phyloP scores from a whole-genome alignment of 495 filamentous ascomycete genomes.

The Oleoguttula mirabilis region DNA sequence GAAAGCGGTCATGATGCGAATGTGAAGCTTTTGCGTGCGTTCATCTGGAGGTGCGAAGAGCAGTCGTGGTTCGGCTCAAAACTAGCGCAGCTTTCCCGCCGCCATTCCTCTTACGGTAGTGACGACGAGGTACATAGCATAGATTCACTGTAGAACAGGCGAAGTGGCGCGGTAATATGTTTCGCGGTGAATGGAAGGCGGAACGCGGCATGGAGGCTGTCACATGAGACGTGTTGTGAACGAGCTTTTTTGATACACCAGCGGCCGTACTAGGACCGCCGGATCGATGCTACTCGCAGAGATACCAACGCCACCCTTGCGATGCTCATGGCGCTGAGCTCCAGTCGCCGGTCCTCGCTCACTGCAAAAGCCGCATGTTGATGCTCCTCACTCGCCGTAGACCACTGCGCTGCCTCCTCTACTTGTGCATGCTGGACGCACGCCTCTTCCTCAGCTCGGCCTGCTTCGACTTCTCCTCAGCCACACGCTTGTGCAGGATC shows the following conservation, averaged over 20 bases:
- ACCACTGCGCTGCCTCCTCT: conserved; percentile 29
- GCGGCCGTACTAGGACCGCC: not conserved
- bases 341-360: conserved; percentile 4
- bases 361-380: not conserved
- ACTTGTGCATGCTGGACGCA: conserved; percentile 92
- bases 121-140: too few species aligned
- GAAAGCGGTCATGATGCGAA: conserved; percentile 1
- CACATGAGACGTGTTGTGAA: too few species aligned
- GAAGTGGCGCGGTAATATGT: too few species aligned
- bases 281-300: not conserved
- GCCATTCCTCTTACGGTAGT: not conserved
- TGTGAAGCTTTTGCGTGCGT: not conserved
- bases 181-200: too few species aligned
- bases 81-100: not conserved
- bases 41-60: not conserved
- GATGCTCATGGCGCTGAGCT: conserved; percentile 8
- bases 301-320: conserved; percentile 8
- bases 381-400: not conserved
- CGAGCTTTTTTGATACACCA: not conserved
- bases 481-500: conserved; percentile 86
- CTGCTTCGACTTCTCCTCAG: conserved; percentile 84
- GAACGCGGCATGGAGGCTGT: too few species aligned
- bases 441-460: conserved; percentile 87
- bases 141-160: too few species aligned
- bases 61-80: not conserved